Percentiles rank a stretch among this genome's conserved stretches.
These are phyloP conservation scores for Fusarium udum DNA, from an alignment of 2,329 filamentous ascomycete species.

Conservation along the genomic window DNA sequence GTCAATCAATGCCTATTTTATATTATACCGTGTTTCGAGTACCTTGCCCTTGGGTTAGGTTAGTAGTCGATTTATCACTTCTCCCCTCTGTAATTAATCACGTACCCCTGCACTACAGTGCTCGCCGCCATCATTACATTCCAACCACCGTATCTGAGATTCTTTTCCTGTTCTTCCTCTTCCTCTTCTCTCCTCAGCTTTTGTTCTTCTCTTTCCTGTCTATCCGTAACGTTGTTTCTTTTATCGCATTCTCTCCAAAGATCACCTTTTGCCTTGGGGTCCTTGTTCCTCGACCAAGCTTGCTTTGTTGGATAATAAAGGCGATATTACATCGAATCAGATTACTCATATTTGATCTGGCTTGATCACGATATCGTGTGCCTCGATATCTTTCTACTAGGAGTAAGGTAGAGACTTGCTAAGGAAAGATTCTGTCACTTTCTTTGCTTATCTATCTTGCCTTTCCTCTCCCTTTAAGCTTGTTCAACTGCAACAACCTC, in stretches of 20 bases:
- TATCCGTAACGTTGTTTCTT: not conserved
- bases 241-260: not conserved
- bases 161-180: not conserved
- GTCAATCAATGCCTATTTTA: not conserved
- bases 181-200: not conserved
- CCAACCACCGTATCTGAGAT: not conserved
- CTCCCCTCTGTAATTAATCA: conserved; percentile 1
- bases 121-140: conserved; percentile 7
- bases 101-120: conserved; percentile 1
- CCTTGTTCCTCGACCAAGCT: not conserved
- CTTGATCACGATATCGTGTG: not conserved
- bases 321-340: not conserved
- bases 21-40: not conserved
- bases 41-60: not conserved
- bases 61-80: not conserved
- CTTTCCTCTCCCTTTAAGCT: not conserved
- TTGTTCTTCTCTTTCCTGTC: not conserved
- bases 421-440: not conserved
- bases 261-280: not conserved
- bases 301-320: not conserved
- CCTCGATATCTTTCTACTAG: not conserved
- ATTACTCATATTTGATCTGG: not conserved
- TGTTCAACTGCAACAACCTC: not conserved
- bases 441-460: not conserved
- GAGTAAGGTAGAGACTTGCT: not conserved